Conservation (phyloP, 2,329 filamentous ascomycete species). For the Aspergillus latus region DNA sequence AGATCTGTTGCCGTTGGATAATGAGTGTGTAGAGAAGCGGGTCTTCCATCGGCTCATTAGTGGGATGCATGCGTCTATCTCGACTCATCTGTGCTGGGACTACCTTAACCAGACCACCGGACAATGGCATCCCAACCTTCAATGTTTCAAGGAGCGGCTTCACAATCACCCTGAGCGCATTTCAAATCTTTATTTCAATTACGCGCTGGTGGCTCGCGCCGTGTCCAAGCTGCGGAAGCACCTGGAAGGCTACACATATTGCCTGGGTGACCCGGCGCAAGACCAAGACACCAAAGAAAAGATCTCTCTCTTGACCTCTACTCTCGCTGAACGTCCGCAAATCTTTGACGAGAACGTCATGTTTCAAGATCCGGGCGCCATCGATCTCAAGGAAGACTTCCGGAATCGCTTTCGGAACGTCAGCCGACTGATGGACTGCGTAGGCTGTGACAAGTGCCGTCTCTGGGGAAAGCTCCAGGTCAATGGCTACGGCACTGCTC, state of each 20-base stretch:
- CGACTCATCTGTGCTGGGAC: slow-evolving; percentile 92
- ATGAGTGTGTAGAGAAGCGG: slow-evolving; percentile 96
- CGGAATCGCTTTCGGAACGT: slow-evolving; percentile 96
- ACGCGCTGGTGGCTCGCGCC: slow-evolving; percentile 88
- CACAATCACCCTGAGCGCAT: slow-evolving; percentile 85
- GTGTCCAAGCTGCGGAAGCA: slow-evolving; percentile 86
- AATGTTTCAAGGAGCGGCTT: slow-evolving; percentile 85
- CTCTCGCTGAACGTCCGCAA: slow-evolving; percentile 64
- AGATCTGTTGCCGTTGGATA: slow-evolving; percentile 71
- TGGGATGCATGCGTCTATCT: slow-evolving; percentile 98
- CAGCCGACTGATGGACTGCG: slow-evolving; percentile 95
- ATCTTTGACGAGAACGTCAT: slow-evolving; percentile 95
- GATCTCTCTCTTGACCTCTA: slow-evolving; percentile 71
- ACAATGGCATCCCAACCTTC: slow-evolving; percentile 84
- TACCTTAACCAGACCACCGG: slow-evolving; percentile 95
- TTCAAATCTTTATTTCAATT: slow-evolving; percentile 99
- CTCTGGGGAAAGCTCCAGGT: slow-evolving; percentile 98
- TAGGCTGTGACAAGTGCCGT: slow-evolving; percentile 96
- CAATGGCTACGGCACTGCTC: slow-evolving; percentile 86
- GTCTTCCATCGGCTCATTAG: slow-evolving; percentile 95
- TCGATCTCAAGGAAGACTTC: slow-evolving; percentile 92
- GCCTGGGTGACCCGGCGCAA: slow-evolving; percentile 77
- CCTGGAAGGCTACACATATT: slow-evolving; percentile 84
- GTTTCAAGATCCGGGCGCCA: slow-evolving; percentile 70
- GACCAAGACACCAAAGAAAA: slow-evolving; percentile 78